These are phyloP conservation scores for Trichoderma erinaceum DNA, from an alignment of 495 filamentous ascomycete species.

Conservation along the genomic window DNA sequence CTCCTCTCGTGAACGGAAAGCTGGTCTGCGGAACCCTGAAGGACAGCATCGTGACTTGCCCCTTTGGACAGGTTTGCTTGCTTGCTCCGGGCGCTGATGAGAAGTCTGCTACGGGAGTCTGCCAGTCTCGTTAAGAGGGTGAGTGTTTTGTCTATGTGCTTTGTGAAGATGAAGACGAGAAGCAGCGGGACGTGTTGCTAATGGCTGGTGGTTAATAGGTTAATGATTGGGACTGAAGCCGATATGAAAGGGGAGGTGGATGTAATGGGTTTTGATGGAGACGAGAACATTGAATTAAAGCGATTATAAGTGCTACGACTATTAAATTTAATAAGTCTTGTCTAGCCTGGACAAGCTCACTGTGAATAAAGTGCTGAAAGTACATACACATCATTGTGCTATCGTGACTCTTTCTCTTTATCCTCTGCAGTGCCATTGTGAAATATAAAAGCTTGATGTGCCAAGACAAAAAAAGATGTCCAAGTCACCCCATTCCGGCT, in stretches of 20 bases:
- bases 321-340: background rate
- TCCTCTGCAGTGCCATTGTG: background rate
- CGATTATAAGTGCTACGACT: background rate
- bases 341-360: background rate
- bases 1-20: background rate
- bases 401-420: background rate
- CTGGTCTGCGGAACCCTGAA: background rate
- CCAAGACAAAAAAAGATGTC: background rate
- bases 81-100: background rate
- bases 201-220: background rate
- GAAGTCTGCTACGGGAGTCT: background rate
- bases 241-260: background rate
- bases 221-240: background rate
- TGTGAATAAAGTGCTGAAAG: background rate
- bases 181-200: background rate
- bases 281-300: background rate
- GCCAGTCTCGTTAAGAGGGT: conserved; percentile 4
- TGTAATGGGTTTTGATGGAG: conserved; percentile 5
- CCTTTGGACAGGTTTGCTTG: background rate
- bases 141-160: background rate
- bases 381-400: background rate
- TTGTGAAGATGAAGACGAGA: too few relatives aligned
- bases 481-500: background rate
- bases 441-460: background rate
- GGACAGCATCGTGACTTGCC: background rate